Evolutionary conservation across 495 filamentous ascomycete species (phyloP).

Genomic region (Aspergillus steynii): DNA sequence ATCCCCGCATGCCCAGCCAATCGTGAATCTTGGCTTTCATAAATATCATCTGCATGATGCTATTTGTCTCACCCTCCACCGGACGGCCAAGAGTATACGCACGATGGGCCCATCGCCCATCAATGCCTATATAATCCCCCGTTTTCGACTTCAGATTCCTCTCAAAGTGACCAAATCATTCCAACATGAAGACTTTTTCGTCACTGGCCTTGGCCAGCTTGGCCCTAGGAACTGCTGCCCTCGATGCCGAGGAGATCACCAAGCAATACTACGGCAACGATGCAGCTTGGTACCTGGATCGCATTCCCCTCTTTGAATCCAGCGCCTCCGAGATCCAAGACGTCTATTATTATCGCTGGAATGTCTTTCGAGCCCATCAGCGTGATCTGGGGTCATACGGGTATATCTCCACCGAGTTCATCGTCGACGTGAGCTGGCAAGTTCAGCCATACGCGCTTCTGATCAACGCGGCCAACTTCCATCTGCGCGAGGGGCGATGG

Average conservation of each 20-base stretch:
- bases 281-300: slow-evolving; percentile 19
- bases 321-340: slow-evolving; percentile 22
- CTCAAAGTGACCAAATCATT: not conserved
- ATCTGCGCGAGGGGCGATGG: slow-evolving; percentile 34
- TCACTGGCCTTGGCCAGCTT: slow-evolving; percentile 1
- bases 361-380: slow-evolving; percentile 33
- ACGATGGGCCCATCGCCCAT: not conserved
- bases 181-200: not conserved
- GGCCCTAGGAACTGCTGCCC: not conserved
- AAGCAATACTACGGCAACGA: slow-evolving; percentile 23
- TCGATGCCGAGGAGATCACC: slow-evolving; percentile 9
- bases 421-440: slow-evolving; percentile 32
- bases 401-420: slow-evolving; percentile 33
- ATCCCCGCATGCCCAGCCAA: not conserved
- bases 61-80: not conserved
- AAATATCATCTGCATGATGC: not conserved
- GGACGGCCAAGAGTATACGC: not conserved
- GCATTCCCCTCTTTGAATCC: slow-evolving; percentile 24
- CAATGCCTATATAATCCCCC: not conserved
- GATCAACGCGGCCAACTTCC: slow-evolving; percentile 29
- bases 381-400: slow-evolving; percentile 29
- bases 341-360: slow-evolving; percentile 37
- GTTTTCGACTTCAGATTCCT: not conserved
- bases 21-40: not conserved
- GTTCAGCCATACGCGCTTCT: slow-evolving; percentile 21